Conservation (phyloP, 108 stramenopile genomes). For the Epipyxis sp. region DNA sequence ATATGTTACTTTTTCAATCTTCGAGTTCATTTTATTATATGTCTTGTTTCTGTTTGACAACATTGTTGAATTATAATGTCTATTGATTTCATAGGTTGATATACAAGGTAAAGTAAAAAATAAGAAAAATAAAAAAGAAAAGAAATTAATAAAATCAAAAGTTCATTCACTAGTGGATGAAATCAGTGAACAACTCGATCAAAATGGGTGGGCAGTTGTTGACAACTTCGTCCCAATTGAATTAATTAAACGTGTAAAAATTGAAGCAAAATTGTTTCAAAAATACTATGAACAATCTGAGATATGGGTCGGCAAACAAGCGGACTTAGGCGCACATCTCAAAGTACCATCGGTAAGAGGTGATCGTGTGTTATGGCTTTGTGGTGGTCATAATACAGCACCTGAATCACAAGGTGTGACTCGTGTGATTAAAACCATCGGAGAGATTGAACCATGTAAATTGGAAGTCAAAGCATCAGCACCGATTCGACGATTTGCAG, state of each 20-base stretch:
- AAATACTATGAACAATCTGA: constrained; percentile 35
- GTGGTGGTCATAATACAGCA: constrained; percentile 37
- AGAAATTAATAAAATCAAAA: neutral
- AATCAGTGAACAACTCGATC: neutral
- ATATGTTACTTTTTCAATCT: too few relatives aligned
- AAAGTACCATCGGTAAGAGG: constrained; percentile 38
- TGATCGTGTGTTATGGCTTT: constrained; percentile 45
- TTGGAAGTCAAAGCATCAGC: constrained; percentile 17
- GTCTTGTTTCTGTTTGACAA: too few relatives aligned
- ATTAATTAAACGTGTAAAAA: constrained; percentile 4
- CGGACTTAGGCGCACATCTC: constrained; percentile 40
- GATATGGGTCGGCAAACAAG: constrained; percentile 42
- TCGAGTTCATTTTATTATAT: too few relatives aligned
- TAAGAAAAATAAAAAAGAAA: neutral
- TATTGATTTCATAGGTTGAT: neutral
- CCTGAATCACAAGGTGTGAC: neutral
- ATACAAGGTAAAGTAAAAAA: neutral
- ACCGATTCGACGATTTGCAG: constrained; percentile 29
- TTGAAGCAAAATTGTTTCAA: constrained; percentile 10
- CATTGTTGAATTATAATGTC: neutral
- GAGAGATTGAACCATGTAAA: constrained; percentile 40
- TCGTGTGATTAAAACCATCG: neutral
- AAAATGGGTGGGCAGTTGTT: constrained; percentile 6
- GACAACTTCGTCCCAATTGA: constrained; percentile 3
- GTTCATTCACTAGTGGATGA: neutral